Evolutionary conservation across 2,329 filamentous ascomycete species (phyloP), one percentile per base, ranked within the genome.

Genomic region (Apiospora marii): DNA sequence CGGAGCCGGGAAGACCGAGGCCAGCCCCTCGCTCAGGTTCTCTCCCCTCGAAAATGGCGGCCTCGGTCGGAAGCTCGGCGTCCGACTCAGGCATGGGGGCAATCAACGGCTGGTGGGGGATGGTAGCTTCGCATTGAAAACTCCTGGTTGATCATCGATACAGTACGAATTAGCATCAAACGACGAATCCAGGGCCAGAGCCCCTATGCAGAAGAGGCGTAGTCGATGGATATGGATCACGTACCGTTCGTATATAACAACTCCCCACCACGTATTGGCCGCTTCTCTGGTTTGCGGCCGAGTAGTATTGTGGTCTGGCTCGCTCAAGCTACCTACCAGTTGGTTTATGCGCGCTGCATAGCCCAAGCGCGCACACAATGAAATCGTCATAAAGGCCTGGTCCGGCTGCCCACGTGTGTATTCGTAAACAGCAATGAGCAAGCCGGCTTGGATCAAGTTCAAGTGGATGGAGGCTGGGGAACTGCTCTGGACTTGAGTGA

Each of bases 241-340:
- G 27, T 30, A 81, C 79, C 79, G 73, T 71, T 81, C 80, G 53
- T 73, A 78, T 13, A 80, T 78, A 8, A 77, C 41, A 51, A 81
- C 74, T 24, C 75, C 77, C 79, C 78, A 80, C 79, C 78, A 81
- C 12, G 78, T 81, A 73, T 78, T 80, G 4, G 64, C 51, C 67
- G 76, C 76, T 74, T 80, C 79, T 72, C 72, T 46, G 30, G 64
- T 72, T 73, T 71, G 69, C 49, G 61, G 2, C 14, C 68, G 61
- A 34, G 24, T 30, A 44, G 61, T 19, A 27, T 19, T 4, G 12
- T 24, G 4, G 27, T 58, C 43, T 27, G 44, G 19, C 22, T 51
- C 19, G 51, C 37, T 68, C 48, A n/a, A 34, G 34, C 30, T 44
- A 53, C 24, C 51, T 16, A 30, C 14, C 27, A 27, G 19, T n/a